phyloP scores from a whole-genome alignment of 129 eudicot species.

The Flaveria trinervia region DNA sequence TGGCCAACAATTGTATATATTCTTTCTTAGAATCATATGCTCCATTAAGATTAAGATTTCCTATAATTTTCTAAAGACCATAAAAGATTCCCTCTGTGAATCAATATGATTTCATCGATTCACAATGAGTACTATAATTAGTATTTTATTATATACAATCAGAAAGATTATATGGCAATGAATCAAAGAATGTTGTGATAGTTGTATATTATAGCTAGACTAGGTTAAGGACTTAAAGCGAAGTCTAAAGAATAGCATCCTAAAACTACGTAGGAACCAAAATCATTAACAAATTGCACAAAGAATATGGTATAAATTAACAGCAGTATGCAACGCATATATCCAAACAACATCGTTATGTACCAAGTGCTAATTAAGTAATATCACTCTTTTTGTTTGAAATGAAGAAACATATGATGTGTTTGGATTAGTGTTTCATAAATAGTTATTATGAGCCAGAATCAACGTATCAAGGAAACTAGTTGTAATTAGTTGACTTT shows the following conservation, averaged over 20 bases:
- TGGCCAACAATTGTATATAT: slow-evolving; percentile 28
- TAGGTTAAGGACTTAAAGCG: neutral
- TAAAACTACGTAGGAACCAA: slow-evolving; percentile 22
- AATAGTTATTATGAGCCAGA: neutral
- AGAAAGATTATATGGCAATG: slow-evolving; percentile 7
- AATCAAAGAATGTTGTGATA: slow-evolving; percentile 15
- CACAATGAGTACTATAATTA: slow-evolving; percentile 2
- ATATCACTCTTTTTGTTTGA: neutral
- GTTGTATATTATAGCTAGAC: neutral
- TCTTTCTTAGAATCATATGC: slow-evolving; percentile 37
- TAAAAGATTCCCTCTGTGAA: neutral
- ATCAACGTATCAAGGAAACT: neutral
- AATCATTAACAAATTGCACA: slow-evolving; percentile 5
- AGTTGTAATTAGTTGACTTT: neutral
- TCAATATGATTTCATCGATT: neutral
- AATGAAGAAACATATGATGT: neutral
- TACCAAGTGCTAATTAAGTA: neutral
- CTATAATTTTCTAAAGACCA: neutral
- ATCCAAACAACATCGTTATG: neutral
- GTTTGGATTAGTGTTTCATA: neutral
- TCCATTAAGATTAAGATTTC: slow-evolving; percentile 28
- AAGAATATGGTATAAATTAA: neutral
- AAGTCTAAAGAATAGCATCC: slow-evolving; percentile 22
- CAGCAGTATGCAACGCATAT: neutral
- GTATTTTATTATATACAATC: neutral